These are phyloP conservation scores for Tetrastigma voinierianum DNA, from an alignment of 164 flowering plant species.

Conservation along the genomic window DNA sequence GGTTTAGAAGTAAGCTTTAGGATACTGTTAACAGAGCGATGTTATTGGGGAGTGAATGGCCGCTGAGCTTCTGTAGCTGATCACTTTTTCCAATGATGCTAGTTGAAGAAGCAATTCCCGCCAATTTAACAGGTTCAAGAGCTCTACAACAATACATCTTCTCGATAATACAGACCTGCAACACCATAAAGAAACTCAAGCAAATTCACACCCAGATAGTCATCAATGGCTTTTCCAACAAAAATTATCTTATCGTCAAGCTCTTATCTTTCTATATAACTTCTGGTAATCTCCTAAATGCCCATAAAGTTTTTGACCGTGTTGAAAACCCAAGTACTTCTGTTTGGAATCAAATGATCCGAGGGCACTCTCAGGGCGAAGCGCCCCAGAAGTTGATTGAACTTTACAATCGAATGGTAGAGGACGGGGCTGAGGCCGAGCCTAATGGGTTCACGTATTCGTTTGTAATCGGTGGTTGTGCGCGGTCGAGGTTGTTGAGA, in stretches of 20 bases:
- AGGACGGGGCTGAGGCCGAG: constrained; percentile 13
- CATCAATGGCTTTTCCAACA: constrained; percentile 45
- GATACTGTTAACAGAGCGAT: no score
- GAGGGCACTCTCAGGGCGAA: constrained; percentile 34
- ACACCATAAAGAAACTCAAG: constrained; percentile 18
- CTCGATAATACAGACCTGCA: constrained; percentile 30
- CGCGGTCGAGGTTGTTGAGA: constrained; percentile 26
- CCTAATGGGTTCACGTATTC: constrained; percentile 60
- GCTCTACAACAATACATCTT: constrained; percentile 40
- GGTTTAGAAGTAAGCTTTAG: no score
- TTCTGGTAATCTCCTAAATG: constrained; percentile 29
- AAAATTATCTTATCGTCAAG: constrained; percentile 52
- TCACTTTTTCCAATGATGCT: constrained; percentile 23
- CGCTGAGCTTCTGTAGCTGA: no score
- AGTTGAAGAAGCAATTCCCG: constrained; percentile 17
- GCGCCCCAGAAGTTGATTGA: constrained; percentile 27
- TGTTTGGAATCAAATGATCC: constrained; percentile 64
- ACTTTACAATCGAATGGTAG: constrained; percentile 38
- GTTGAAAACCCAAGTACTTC: constrained; percentile 38
- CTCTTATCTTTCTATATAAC: constrained; percentile 36
- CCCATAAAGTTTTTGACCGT: constrained; percentile 30
- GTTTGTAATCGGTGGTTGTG: constrained; percentile 52
- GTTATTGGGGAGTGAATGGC: no score
- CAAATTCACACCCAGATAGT: constrained; percentile 53
- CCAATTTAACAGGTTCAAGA: constrained; percentile 23